These are phyloP conservation scores for Fagopyrum tataricum DNA, from an alignment of 148 eudicot genomes.

Conservation along the genomic window DNA sequence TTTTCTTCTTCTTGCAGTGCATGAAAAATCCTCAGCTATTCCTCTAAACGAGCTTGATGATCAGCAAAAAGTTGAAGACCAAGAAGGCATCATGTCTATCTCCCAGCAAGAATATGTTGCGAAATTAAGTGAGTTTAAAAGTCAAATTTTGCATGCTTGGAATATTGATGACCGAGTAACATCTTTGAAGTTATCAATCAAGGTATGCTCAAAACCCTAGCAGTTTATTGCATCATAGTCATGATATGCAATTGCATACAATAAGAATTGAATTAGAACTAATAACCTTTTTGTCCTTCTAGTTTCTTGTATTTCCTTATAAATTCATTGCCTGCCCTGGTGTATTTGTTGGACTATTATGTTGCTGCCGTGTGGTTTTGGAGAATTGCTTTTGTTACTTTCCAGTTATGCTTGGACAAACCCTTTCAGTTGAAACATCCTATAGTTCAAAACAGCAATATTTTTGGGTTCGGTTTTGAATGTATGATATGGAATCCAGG, in stretches of 20 bases:
- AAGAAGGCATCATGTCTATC: slow-evolving; percentile 31
- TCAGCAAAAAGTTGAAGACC: slow-evolving; percentile 34
- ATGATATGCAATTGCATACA: background rate
- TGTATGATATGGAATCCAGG: slow-evolving; percentile 30
- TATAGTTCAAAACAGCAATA: background rate
- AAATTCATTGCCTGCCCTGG: background rate
- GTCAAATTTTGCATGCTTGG: slow-evolving; percentile 57
- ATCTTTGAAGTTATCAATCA: slow-evolving; percentile 56
- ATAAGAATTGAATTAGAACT: background rate
- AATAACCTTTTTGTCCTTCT: background rate
- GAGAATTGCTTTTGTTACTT: background rate
- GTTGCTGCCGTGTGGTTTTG: background rate
- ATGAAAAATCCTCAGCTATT: slow-evolving; percentile 33
- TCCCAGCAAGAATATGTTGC: slow-evolving; percentile 53
- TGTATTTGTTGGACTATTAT: background rate
- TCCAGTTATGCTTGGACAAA: background rate
- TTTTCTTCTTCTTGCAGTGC: slow-evolving; percentile 29
- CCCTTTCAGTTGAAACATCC: background rate
- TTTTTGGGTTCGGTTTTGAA: background rate
- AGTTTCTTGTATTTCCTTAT: background rate
- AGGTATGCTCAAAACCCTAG: slow-evolving; percentile 33
- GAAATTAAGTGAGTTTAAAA: slow-evolving; percentile 47
- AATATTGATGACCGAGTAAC: slow-evolving; percentile 51
- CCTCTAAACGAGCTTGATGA: slow-evolving; percentile 57
- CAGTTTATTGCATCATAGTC: background rate